phyloP scores from a whole-genome alignment of 768 basidiomycete genomes.

The Mycena olivaceomarginata region DNA sequence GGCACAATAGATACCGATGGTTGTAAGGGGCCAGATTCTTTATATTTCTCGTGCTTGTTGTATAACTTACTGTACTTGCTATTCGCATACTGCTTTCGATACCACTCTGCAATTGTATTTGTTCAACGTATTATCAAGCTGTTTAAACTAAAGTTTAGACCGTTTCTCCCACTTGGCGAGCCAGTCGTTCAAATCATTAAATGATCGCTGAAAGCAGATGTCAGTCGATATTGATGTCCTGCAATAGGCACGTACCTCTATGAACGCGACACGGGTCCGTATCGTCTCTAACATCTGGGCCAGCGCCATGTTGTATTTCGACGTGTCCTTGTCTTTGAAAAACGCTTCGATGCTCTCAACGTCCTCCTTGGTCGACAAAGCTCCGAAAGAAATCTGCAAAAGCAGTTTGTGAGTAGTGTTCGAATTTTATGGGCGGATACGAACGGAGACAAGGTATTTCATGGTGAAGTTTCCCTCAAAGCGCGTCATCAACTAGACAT shows the following conservation, averaged over 20 bases:
- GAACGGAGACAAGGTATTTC: constrained; percentile 70
- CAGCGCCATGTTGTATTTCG: constrained; percentile 79
- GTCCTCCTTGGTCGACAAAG: constrained; percentile 83
- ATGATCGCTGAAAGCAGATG: constrained; percentile 68
- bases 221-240: constrained; percentile 6
- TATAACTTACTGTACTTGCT: constrained; percentile 39
- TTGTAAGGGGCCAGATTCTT: background rate
- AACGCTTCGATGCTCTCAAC: constrained; percentile 76
- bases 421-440: constrained; percentile 44
- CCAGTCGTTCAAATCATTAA: constrained; percentile 74
- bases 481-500: constrained; percentile 74
- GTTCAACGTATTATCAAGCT: constrained; percentile 39
- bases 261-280: constrained; percentile 74
- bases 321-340: constrained; percentile 87
- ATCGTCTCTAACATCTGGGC: constrained; percentile 84
- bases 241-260: constrained; percentile 65
- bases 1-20: constrained; percentile 48
- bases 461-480: constrained; percentile 84
- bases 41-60: constrained; percentile 31
- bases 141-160: constrained; percentile 48
- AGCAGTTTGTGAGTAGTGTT: constrained; percentile 8
- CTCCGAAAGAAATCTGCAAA: constrained; percentile 58
- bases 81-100: constrained; percentile 29
- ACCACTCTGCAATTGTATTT: constrained; percentile 40
- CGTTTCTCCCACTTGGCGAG: constrained; percentile 61